Base-by-base conservation (phyloP, 352 stramenopile species). In the Phytophthora cactorum region DNA sequence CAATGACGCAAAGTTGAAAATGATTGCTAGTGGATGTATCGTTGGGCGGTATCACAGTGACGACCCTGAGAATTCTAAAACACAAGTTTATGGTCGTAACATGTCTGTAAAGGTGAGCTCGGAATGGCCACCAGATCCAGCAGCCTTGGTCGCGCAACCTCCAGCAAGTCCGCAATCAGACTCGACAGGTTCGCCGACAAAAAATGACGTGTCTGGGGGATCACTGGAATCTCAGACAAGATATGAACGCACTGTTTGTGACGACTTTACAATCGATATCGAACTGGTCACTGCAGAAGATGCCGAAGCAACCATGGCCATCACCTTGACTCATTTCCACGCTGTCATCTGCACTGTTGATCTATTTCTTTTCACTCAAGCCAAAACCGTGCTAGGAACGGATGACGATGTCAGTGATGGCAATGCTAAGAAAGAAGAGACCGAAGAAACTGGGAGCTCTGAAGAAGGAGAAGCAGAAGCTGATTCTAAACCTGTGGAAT, bases 191-290 rank as follows among this genome's bases (percentile, higher is more conserved):
- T 22, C 32, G 9, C 46, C 52, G 14, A 52, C 50, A 22, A 66
- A 65, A 52, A 58, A 39, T 36, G 45, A 22, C 12, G 38, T 12
- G 15, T 11, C 49, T 6, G 32, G 38, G 41, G 39, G 14, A 17
- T 9, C 49, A 36, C 39, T 52, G n/a, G 52, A 34, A 29, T 28
- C 22, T 32, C 49, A 46, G 0, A 43, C 55, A 1, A 59, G 75
- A 32, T 90, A 91, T 60, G 66, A 79, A 9, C 81, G 85, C 2
- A 74, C 82, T n/a, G 54, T 92, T 0, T 93, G 85, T 49, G 83
- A 93, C 32, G 83, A 93, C 50, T 93, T 92, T 54, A 81, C 78
- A 0, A 46, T 93, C 15, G 85, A 93, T 59, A 66, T 93, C 15
- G 83, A 93, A 53, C 46, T 90, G 1, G 59, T 91, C 22, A 81